phyloP scores from a whole-genome alignment of 768 basidiomycete species.

The Chiua virens region DNA sequence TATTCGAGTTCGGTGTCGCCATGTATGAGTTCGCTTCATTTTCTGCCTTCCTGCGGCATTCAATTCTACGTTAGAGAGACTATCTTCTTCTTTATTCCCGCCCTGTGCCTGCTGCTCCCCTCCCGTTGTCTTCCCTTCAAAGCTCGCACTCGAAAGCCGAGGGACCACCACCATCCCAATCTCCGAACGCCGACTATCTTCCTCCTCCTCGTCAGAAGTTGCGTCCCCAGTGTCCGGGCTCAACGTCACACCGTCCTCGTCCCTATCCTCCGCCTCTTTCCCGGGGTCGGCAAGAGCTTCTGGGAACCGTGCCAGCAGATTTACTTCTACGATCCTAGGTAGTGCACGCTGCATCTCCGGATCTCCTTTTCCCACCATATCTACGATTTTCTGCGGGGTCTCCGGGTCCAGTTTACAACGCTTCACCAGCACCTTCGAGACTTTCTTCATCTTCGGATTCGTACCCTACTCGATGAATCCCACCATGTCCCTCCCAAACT shows the following conservation, averaged over 20 bases:
- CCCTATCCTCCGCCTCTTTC: neutral
- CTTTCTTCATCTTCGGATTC: constrained; percentile 17
- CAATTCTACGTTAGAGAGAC: too few relatives aligned
- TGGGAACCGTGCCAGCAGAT: neutral
- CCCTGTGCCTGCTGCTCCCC: too few relatives aligned
- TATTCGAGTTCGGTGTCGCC: too few relatives aligned
- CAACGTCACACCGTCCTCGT: neutral
- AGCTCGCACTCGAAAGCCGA: too few relatives aligned
- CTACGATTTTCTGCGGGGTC: constrained; percentile 23
- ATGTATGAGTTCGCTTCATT: too few relatives aligned
- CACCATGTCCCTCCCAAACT: constrained; percentile 9
- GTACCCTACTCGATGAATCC: constrained; percentile 13
- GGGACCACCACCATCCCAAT: too few relatives aligned
- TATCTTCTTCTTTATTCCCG: too few relatives aligned
- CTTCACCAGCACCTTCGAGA: constrained; percentile 16
- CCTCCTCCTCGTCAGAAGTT: too few relatives aligned
- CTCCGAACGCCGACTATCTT: too few relatives aligned
- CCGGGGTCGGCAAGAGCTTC: neutral
- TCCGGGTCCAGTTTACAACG: constrained; percentile 30
- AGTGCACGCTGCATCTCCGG: neutral
- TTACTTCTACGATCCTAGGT: neutral
- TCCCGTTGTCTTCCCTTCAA: too few relatives aligned
- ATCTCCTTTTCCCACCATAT: constrained; percentile 21
- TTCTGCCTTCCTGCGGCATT: too few relatives aligned
- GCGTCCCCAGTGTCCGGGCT: too few relatives aligned